A percentile compares a stretch with the other conserved stretches of the same genome.
phyloP scores from a whole-genome alignment of 345 rosid genomes.

The Draba incana region DNA sequence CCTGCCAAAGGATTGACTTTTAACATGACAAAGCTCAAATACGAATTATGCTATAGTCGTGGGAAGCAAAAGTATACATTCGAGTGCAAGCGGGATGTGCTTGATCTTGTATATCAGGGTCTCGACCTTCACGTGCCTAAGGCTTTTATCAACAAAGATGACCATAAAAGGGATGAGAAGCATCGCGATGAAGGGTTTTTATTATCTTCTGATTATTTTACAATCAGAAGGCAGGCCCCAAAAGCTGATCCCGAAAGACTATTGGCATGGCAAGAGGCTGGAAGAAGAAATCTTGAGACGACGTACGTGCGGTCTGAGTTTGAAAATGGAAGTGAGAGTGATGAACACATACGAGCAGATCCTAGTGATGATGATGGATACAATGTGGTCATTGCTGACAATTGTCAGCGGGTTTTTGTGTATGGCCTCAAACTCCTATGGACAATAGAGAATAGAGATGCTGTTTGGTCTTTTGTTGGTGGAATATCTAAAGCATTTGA shows the following conservation, averaged over 20 bases:
- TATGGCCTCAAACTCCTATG: slow-evolving; percentile 95
- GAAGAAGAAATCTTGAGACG: slow-evolving; percentile 92
- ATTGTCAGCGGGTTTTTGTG: slow-evolving; percentile 89
- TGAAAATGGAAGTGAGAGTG: slow-evolving; percentile 97
- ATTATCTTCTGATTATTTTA: slow-evolving; percentile 89
- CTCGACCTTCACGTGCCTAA: slow-evolving; percentile 87
- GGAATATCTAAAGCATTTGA: slow-evolving; percentile 91
- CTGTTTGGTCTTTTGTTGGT: slow-evolving; percentile 97
- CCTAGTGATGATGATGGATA: too few species aligned
- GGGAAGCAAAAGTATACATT: slow-evolving; percentile 91
- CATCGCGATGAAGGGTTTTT: too few species aligned
- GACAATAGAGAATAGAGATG: slow-evolving; percentile 87
- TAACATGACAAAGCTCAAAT: slow-evolving; percentile 78
- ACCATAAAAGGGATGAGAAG: too few species aligned
- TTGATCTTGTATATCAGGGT: slow-evolving; percentile 96
- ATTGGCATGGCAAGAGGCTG: slow-evolving; percentile 99
- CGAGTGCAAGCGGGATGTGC: slow-evolving; percentile 84
- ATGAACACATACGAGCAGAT: slow-evolving; percentile 83
- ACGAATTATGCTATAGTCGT: slow-evolving; percentile 78
- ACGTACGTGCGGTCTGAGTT: slow-evolving; percentile 92
- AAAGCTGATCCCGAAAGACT: slow-evolving; percentile 89
- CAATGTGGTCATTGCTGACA: slow-evolving; percentile 94
- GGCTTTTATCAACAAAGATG: slow-evolving; percentile 65
- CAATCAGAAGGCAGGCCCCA: slow-evolving; percentile 91
- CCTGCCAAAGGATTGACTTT: slow-evolving; percentile 91